Conservation (phyloP, 768 basidiomycete species). For the Psilocybe cubensis region DNA sequence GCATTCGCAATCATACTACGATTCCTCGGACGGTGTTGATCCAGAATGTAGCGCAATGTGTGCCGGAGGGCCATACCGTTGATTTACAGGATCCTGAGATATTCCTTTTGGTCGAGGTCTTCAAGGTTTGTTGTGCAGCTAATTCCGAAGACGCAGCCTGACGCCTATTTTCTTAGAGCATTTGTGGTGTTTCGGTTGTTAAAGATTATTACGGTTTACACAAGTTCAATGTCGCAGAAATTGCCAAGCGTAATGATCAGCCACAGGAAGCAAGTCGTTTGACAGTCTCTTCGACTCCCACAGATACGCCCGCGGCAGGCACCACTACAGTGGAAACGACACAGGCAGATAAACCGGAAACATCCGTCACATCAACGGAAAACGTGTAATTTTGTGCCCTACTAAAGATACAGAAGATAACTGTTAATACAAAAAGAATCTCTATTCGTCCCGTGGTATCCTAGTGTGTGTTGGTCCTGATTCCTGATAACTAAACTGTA, state of each 20-base stretch:
- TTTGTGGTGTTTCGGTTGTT: slow-evolving; percentile 78
- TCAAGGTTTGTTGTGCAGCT: slow-evolving; percentile 59
- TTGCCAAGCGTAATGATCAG: slow-evolving; percentile 54
- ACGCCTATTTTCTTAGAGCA: slow-evolving; percentile 45
- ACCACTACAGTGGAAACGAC: not conserved
- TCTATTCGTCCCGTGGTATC: no score
- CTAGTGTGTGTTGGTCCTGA: no score
- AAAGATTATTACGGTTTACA: slow-evolving; percentile 70
- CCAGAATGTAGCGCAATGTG: slow-evolving; percentile 68
- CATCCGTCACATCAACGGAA: no score
- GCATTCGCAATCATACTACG: slow-evolving; percentile 77
- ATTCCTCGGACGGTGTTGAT: slow-evolving; percentile 63
- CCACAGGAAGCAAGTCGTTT: slow-evolving; percentile 1
- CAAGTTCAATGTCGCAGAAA: slow-evolving; percentile 81
- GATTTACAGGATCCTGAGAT: slow-evolving; percentile 69
- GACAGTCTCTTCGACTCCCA: not conserved
- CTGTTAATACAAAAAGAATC: no score
- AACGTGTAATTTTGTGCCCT: no score
- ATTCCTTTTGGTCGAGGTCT: slow-evolving; percentile 80
- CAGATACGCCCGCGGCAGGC: slow-evolving; percentile 3
- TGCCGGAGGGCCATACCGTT: slow-evolving; percentile 70
- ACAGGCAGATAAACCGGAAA: no score
- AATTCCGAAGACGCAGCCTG: not conserved
- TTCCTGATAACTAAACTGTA: not conserved
- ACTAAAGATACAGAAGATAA: no score